Evolutionary conservation across 352 stramenopile genomes (phyloP), one percentile per base, ranked within the genome.

Genomic region (Globisporangium paddicum): DNA sequence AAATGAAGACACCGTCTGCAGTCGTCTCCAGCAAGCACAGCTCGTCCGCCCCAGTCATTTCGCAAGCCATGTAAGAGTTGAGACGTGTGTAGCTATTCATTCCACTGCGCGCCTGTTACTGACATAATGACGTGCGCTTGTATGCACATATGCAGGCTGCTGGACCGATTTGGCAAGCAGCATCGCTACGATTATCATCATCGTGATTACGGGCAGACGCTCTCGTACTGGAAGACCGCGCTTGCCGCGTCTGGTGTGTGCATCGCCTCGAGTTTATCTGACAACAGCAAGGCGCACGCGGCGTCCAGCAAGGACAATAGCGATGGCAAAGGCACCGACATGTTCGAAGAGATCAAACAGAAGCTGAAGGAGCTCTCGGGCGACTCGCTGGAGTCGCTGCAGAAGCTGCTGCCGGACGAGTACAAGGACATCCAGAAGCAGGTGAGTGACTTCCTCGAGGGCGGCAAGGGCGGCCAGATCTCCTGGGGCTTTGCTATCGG

Each of bases 401-500:
- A 73, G 41, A 68, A 71, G 7, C 19, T 78, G 6, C 28, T 86
- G 14, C 79, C 82, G 0, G 66, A 79, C 4, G 62, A 83, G 21
- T 63, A 64, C 34, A 59, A 71, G 38, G 72, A 88, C 25, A 26
- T 81, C 4, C 69, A 87, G 47, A 71, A 75, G 64, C 62, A 85
- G 11, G 57, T 87, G 42, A 73, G 85, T 23, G 73, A 83, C 38
- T 90, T 90, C 30, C 45, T 90, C 28, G 68, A 63, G 53, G 88
- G 79, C 7, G 82, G 81, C 44, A 86, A 86, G 62, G 74, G 68
- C 25, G 81, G 78, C 0, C 87, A 97, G 61, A 68, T 98, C 52
- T 91, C 86, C 0, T 95, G 93, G 80, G 93, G 92, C 9, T 90
- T 93, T 37, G 69, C 90, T 26, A 88, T 98, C 71, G 94, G 94